A percentile compares a stretch with the other conserved stretches of the same genome.
Conservation (phyloP, 257 asterid species). For the Solanum chiquidenum region DNA sequence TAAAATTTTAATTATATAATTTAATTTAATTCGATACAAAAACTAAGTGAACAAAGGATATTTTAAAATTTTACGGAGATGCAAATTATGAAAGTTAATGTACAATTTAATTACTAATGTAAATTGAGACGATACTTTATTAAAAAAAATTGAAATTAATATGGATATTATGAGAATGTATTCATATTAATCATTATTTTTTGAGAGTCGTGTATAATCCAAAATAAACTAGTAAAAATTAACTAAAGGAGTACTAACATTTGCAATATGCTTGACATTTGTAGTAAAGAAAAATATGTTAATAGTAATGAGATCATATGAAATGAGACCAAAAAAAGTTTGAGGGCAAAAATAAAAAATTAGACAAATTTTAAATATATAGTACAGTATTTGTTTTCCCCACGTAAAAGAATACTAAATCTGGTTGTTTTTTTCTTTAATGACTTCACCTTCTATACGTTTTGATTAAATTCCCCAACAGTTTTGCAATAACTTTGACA, state of each 20-base stretch:
- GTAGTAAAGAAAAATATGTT: neutral
- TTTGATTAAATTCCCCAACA: neutral
- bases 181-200: neutral
- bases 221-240: too few species aligned
- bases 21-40: too few species aligned
- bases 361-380: neutral
- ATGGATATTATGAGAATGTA: too few species aligned
- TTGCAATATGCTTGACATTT: neutral
- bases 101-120: neutral
- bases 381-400: too few species aligned
- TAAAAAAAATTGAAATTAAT: too few species aligned
- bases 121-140: neutral
- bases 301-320: neutral
- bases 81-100: neutral
- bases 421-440: neutral
- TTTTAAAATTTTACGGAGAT: neutral
- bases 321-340: neutral
- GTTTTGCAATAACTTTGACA: neutral
- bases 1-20: too few species aligned
- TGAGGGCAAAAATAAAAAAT: neutral
- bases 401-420: neutral
- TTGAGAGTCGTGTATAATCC: neutral
- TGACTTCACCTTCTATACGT: neutral
- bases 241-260: neutral
- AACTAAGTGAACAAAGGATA: neutral